Percentiles rank a stretch among this genome's conserved stretches.
Conservation (phyloP, 352 stramenopile genomes). For the Globisporangium camurandrum region DNA sequence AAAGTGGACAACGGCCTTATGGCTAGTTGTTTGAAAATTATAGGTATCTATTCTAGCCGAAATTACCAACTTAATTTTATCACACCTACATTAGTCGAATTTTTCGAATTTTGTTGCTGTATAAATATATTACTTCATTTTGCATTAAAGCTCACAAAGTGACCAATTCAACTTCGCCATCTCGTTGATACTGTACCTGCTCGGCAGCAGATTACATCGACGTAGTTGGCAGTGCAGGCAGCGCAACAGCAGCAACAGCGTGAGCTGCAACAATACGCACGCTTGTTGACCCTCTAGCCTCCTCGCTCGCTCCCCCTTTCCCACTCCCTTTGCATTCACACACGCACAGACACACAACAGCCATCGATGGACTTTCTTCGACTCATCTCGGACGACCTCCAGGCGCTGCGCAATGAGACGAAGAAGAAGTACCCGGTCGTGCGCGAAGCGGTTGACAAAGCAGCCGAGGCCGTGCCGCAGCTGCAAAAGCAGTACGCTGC, state of each 20-base stretch:
- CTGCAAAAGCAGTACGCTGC: slow-evolving; percentile 93
- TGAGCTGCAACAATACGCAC: background rate
- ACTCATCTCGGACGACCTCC: slow-evolving; percentile 84
- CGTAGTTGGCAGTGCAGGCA: no score
- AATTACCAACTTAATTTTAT: no score
- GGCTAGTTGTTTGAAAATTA: no score
- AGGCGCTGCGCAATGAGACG: slow-evolving; percentile 74
- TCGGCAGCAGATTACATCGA: no score
- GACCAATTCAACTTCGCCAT: no score
- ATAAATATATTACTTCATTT: no score
- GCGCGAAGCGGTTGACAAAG: slow-evolving; percentile 94
- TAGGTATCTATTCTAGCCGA: no score
- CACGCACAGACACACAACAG: slow-evolving; percentile 1
- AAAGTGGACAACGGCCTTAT: no score
- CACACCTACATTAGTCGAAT: no score
- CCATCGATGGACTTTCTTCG: slow-evolving; percentile 87
- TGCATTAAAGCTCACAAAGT: no score
- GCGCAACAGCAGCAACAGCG: background rate
- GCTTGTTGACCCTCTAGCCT: background rate
- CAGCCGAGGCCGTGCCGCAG: slow-evolving; percentile 88
- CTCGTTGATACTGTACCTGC: no score
- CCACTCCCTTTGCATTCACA: background rate
- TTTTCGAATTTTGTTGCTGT: no score
- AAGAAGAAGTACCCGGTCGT: slow-evolving; percentile 91
- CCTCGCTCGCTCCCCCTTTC: background rate